Evolutionary conservation across 73 alveolate species (phyloP).

Genomic region (Breviolum minutum): DNA sequence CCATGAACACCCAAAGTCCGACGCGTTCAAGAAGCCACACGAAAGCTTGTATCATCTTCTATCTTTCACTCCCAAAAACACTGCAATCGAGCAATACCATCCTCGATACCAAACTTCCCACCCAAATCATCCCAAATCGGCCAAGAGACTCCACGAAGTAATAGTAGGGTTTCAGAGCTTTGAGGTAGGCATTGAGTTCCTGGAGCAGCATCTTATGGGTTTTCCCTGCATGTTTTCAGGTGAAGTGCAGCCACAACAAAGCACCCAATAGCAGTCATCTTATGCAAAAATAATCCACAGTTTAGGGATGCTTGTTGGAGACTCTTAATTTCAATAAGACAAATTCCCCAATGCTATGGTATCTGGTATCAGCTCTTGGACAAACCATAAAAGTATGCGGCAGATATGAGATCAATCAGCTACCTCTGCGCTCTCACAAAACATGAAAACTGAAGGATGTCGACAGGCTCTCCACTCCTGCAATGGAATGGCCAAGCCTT

Average conservation of each 20-base stretch:
- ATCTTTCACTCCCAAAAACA: too few species aligned
- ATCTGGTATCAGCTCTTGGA: too few species aligned
- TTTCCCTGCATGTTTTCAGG: too few species aligned
- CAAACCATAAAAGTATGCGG: too few species aligned
- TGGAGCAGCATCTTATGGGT: neutral
- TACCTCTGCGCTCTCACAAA: neutral
- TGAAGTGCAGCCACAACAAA: too few species aligned
- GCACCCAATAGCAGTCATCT: too few species aligned
- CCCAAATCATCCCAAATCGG: neutral
- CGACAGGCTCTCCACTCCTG: conserved; percentile 22
- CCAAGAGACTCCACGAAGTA: conserved; percentile 72
- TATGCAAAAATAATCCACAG: neutral
- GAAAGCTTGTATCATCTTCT: too few species aligned
- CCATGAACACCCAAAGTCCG: too few species aligned
- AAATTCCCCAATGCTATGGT: too few species aligned
- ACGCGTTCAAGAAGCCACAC: too few species aligned
- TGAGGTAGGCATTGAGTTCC: conserved; percentile 91
- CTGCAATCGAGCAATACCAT: neutral
- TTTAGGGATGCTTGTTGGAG: neutral
- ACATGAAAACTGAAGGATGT: neutral
- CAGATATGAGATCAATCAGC: too few species aligned
- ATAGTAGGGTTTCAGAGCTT: conserved; percentile 92
- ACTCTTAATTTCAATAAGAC: too few species aligned
- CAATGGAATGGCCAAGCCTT: conserved; percentile 81
- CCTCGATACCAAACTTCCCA: neutral